phyloP scores from a whole-genome alignment of 2,329 filamentous ascomycete genomes.

The Colletotrichum cordylinicola region DNA sequence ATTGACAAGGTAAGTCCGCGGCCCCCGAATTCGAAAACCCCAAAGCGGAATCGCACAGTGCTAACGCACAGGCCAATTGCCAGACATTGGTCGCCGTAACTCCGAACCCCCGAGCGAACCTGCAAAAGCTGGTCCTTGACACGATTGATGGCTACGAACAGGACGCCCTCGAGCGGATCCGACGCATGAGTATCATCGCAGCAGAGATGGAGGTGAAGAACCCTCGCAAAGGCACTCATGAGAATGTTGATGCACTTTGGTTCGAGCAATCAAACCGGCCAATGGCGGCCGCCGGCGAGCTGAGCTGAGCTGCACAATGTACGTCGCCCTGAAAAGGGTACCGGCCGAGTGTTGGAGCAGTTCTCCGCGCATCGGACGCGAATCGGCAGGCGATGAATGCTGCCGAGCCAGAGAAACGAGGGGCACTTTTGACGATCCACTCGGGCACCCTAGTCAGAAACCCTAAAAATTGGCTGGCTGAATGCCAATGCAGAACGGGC shows the following conservation, averaged over 20 bases:
- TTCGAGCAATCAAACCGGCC: conserved; percentile 31
- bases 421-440: conserved; percentile 15
- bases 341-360: conserved; percentile 6
- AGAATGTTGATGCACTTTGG: conserved; percentile 36
- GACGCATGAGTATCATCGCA: conserved; percentile 77
- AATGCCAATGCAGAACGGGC: conserved; percentile 7
- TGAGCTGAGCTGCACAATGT: conserved; percentile 6
- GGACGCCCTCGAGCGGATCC: conserved; percentile 76
- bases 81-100: conserved; percentile 77
- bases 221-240: conserved; percentile 6
- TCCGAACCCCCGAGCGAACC: conserved; percentile 67
- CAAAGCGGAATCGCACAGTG: neutral
- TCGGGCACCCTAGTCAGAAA: conserved; percentile 10
- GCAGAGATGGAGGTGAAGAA: conserved; percentile 75
- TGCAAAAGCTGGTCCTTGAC: conserved; percentile 74
- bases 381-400: neutral
- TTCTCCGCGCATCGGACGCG: conserved; percentile 15
- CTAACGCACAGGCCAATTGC: conserved; percentile 11
- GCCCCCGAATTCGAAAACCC: neutral
- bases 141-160: conserved; percentile 75
- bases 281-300: conserved; percentile 9
- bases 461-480: conserved; percentile 6
- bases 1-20: conserved; percentile 69
- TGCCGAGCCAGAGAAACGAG: neutral
- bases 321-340: neutral